Evolutionary conservation across 1,284 basidiomycete species (phyloP).

Genomic region (Tilletia horrida): DNA sequence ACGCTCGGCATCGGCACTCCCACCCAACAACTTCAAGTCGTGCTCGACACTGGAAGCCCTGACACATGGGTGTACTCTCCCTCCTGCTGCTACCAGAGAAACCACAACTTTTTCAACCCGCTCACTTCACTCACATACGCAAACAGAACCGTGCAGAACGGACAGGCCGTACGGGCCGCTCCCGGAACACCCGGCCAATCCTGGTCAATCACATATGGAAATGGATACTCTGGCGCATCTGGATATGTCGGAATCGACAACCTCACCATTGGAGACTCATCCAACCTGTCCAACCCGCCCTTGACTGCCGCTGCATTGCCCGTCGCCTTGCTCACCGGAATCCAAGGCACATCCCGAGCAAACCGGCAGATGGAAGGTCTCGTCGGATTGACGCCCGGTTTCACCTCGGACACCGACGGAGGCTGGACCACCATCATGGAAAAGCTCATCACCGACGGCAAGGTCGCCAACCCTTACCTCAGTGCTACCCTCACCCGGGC

Average conservation of each 20-base stretch:
- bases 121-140: constrained; percentile 29
- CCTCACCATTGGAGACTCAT: constrained; percentile 30
- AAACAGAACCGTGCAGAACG: constrained; percentile 34
- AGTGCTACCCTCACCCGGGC: constrained; percentile 38
- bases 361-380: constrained; percentile 41
- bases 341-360: constrained; percentile 31
- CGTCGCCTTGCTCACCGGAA: constrained; percentile 31
- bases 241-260: constrained; percentile 43
- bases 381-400: constrained; percentile 33
- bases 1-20: constrained; percentile 38
- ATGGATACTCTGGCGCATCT: constrained; percentile 23
- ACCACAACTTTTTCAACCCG: constrained; percentile 40
- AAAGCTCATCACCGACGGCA: constrained; percentile 34
- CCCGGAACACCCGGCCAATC: constrained; percentile 29
- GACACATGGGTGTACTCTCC: constrained; percentile 43
- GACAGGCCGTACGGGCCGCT: constrained; percentile 22
- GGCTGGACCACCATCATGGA: constrained; percentile 43
- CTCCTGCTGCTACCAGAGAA: constrained; percentile 38
- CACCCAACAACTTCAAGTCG: constrained; percentile 32
- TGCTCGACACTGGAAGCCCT: constrained; percentile 40
- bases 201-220: constrained; percentile 35
- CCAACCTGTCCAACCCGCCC: background rate
- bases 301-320: constrained; percentile 30
- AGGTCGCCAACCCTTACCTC: constrained; percentile 35
- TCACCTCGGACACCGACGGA: constrained; percentile 28